Evolutionary conservation across 371 early-diverging fungal genomes (phyloP).

Genomic region (Mucor racemosus): DNA sequence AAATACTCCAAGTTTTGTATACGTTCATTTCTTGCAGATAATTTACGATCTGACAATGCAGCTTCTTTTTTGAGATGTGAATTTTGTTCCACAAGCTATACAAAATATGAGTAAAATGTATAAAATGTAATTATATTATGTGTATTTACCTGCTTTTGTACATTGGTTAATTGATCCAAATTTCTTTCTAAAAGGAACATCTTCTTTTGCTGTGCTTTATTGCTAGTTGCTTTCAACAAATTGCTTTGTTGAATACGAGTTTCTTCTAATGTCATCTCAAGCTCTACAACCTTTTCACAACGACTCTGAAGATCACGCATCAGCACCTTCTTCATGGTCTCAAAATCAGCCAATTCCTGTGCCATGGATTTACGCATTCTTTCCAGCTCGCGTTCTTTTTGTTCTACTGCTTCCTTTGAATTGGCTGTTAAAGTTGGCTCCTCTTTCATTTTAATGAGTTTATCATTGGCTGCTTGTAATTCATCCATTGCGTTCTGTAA

Average conservation of each 20-base stretch:
- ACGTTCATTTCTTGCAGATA: constrained; percentile 90
- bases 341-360: constrained; percentile 93
- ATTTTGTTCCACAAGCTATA: constrained; percentile 91
- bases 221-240: constrained; percentile 79
- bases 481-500: constrained; percentile 62
- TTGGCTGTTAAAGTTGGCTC: constrained; percentile 29
- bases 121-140: not conserved
- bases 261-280: constrained; percentile 93
- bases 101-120: not conserved
- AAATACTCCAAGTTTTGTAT: constrained; percentile 85
- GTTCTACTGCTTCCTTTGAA: constrained; percentile 35
- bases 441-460: constrained; percentile 54
- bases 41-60: constrained; percentile 88
- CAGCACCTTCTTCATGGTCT: constrained; percentile 94
- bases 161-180: constrained; percentile 91
- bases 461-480: constrained; percentile 66
- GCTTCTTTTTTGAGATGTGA: constrained; percentile 90
- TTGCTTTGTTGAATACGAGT: constrained; percentile 87
- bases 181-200: constrained; percentile 95
- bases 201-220: constrained; percentile 88
- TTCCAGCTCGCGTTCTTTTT: constrained; percentile 86
- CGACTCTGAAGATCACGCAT: constrained; percentile 96
- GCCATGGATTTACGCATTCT: constrained; percentile 89
- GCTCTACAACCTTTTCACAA: constrained; percentile 94
- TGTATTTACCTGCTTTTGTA: constrained; percentile 80